These are phyloP conservation scores for Phytophthora colocasiae DNA, from an alignment of 352 stramenopile genomes.

Conservation along the genomic window DNA sequence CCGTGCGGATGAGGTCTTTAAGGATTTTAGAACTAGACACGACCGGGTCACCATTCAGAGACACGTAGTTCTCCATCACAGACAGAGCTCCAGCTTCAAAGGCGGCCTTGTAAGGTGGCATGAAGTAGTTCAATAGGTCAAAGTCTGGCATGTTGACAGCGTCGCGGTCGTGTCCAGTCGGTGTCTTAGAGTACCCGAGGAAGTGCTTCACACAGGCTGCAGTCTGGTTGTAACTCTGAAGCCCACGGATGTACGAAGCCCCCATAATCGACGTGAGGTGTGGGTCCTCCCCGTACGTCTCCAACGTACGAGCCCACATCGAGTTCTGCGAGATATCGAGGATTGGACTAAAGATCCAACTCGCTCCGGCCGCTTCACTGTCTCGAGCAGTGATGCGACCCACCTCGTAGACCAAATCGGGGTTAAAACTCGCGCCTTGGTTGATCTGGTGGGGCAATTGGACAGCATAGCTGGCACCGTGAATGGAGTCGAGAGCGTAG, in stretches of 20 bases:
- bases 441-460: slow-evolving; percentile 91
- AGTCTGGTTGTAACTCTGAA: slow-evolving; percentile 67
- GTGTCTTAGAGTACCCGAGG: slow-evolving; percentile 69
- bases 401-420: slow-evolving; percentile 54
- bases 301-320: slow-evolving; percentile 85
- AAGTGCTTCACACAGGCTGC: slow-evolving; percentile 88
- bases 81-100: slow-evolving; percentile 77
- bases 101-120: slow-evolving; percentile 77
- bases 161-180: slow-evolving; percentile 19
- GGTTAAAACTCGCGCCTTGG: slow-evolving; percentile 85
- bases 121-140: slow-evolving; percentile 79
- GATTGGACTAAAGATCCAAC: slow-evolving; percentile 89
- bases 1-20: slow-evolving; percentile 67
- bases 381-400: slow-evolving; percentile 76
- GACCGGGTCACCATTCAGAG: slow-evolving; percentile 89
- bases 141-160: slow-evolving; percentile 39
- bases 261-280: slow-evolving; percentile 76
- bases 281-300: slow-evolving; percentile 93
- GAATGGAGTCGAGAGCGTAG: slow-evolving; percentile 88
- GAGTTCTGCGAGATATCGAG: slow-evolving; percentile 80
- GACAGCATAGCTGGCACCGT: slow-evolving; percentile 85
- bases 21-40: slow-evolving; percentile 77
- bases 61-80: slow-evolving; percentile 93
- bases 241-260: slow-evolving; percentile 57
- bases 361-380: slow-evolving; percentile 78